These are phyloP conservation scores for Zasmidium angulare DNA, from an alignment of 2,329 filamentous ascomycete species.

Conservation along the genomic window DNA sequence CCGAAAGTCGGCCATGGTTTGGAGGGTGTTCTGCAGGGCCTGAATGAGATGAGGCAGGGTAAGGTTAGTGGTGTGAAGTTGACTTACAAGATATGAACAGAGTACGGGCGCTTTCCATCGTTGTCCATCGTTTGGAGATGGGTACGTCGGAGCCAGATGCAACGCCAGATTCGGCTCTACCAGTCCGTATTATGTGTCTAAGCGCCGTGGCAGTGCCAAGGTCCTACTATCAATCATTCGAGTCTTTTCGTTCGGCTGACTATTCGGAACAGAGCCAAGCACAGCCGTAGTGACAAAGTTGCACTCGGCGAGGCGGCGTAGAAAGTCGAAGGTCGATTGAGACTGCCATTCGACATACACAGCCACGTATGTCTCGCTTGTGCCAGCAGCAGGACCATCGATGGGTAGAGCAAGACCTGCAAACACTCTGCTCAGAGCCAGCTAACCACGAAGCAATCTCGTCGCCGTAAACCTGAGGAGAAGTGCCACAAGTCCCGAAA, in stretches of 20 bases:
- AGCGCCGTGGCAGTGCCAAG: background rate
- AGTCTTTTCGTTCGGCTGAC: background rate
- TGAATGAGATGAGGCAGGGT: constrained; percentile 33
- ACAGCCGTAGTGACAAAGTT: no score
- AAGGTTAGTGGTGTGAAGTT: constrained; percentile 35
- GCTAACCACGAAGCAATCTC: background rate
- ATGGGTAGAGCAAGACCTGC: background rate
- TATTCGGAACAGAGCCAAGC: background rate
- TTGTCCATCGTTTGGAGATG: no score
- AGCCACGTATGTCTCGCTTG: background rate
- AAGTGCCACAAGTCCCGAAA: background rate
- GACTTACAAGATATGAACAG: constrained; percentile 14
- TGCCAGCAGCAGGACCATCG: background rate
- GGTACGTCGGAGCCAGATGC: no score
- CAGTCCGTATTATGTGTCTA: no score
- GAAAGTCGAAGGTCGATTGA: background rate
- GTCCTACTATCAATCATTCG: background rate
- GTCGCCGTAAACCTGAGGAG: background rate
- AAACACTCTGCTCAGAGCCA: background rate
- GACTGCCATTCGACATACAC: background rate
- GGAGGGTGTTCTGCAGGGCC: constrained; percentile 32
- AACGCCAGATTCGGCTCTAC: no score
- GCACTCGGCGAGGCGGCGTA: background rate
- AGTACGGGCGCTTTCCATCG: background rate
- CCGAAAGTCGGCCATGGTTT: constrained; percentile 40